Conservation (phyloP, 2,329 filamentous ascomycete genomes). For the Colletotrichum tabaci region DNA sequence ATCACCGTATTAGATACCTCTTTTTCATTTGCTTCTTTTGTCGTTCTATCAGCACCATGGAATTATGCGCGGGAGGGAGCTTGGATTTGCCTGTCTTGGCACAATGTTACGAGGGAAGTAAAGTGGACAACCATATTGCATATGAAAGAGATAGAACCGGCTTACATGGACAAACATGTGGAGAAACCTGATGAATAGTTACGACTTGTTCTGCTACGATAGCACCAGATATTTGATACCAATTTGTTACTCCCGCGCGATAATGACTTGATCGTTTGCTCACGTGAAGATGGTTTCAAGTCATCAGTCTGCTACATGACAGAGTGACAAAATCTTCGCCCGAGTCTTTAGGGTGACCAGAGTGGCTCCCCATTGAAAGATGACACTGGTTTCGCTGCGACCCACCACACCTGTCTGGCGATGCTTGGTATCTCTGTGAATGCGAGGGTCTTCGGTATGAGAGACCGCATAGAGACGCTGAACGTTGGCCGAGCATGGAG, state of each 20-base stretch:
- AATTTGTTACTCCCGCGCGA: not conserved
- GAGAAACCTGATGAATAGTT: not conserved
- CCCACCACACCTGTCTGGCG: no score
- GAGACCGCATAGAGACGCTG: not conserved
- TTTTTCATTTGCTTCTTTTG: conserved; percentile 1
- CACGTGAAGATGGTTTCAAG: not conserved
- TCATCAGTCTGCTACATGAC: not conserved
- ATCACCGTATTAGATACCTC: conserved; percentile 17
- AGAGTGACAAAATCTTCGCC: not conserved
- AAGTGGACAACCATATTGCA: conserved; percentile 1
- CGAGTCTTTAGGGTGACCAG: no score
- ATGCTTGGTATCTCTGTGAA: no score
- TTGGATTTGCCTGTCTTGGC: not conserved
- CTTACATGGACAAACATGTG: not conserved
- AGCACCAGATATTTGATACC: conserved; percentile 7
- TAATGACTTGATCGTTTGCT: not conserved
- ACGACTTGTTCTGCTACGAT: conserved; percentile 1
- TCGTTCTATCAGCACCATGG: not conserved
- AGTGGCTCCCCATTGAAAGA: no score
- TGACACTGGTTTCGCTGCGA: no score
- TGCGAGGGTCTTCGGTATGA: not conserved
- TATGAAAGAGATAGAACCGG: not conserved
- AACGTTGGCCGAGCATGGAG: not conserved
- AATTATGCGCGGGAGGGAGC: not conserved
- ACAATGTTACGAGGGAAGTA: not conserved